phyloP scores from a whole-genome alignment of 257 asterid species.

The Phtheirospermum japonicum region DNA sequence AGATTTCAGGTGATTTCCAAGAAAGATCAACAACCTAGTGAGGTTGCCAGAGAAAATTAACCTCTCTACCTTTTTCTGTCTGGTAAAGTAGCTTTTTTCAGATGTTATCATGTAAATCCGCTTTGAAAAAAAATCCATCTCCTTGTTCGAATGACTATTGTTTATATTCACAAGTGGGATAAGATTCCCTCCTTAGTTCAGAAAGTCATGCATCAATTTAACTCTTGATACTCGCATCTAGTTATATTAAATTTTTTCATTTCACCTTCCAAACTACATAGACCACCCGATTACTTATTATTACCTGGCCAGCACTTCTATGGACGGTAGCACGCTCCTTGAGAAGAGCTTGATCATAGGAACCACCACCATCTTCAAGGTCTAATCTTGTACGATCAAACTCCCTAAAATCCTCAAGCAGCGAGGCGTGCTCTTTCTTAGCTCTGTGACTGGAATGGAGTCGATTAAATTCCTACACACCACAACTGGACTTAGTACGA shows the following conservation, averaged over 20 bases:
- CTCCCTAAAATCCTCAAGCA: conserved; percentile 97
- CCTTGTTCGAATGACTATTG: conserved; percentile 17
- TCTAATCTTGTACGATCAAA: conserved; percentile 90
- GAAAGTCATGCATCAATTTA: conserved; percentile 13
- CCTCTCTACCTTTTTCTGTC: conserved; percentile 19
- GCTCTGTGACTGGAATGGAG: conserved; percentile 88
- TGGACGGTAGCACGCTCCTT: conserved; percentile 83
- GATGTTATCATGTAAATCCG: conserved; percentile 1
- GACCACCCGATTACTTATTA: not conserved
- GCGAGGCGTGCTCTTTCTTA: conserved; percentile 92
- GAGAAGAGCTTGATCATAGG: conserved; percentile 77
- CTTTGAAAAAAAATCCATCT: not conserved
- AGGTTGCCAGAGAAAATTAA: conserved; percentile 1
- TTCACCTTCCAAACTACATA: conserved; percentile 3
- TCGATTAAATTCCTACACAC: conserved; percentile 74
- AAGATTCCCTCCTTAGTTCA: not conserved
- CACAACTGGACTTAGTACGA: conserved; percentile 14
- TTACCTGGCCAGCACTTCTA: conserved; percentile 86
- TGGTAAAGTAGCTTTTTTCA: conserved; percentile 15
- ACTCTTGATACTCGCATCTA: conserved; percentile 16
- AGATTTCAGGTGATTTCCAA: conserved; percentile 1
- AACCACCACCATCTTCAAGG: conserved; percentile 89
- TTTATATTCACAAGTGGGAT: conserved; percentile 16
- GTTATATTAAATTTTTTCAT: conserved; percentile 1
- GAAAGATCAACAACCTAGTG: conserved; percentile 14